Evolutionary conservation across 106 monocot species (phyloP), one percentile per base, ranked within the genome.

Genomic region (Dendrobium nobile): DNA sequence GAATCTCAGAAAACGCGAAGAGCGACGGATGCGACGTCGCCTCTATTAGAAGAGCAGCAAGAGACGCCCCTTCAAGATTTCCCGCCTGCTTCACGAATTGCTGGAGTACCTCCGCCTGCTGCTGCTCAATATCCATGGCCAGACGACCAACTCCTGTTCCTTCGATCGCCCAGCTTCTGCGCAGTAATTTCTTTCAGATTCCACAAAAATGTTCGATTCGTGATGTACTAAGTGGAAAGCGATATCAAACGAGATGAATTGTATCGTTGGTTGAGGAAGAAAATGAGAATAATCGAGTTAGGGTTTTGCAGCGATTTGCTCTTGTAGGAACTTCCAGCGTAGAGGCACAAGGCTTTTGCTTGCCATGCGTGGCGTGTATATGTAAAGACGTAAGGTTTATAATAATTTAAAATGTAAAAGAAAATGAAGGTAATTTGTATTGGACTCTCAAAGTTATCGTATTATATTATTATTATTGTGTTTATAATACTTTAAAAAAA

Each of bases 1-100:
- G 91, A 82, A 98, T 91, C 88, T 98, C 98, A 72, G 98, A 94
- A 86, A 98, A 98, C 59, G 95, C 98, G 82, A 98, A 98, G 84
- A 98, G 95, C 24, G 81, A 85, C n/a, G 95, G 98, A 75, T 98
- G 95, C 56, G 91, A 91, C 11, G 98, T 98, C 79, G 92, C 94
- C 75, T 98, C 98, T 37, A 77, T 41, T 82, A 93, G 75, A 26
- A 98, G 88, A 48, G n/a, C 76, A 28, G 88, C 86, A 18, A 98
- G 89, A n/a, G 85, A 45, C 15, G 80, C 59, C 19, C 77, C 87
- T 8, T 80, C 77, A 16, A 86, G 80, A 48, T 77, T 72, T 16
- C 54, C 77, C 77, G 89, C 92, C 68, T 82, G 87, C 80, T 87
- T 85, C 68, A 82, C 82, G 78, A 85, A 98, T 47, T 92, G 87